phyloP scores from a whole-genome alignment of 2,329 filamentous ascomycete genomes.

The Gaeumannomyces tritici region DNA sequence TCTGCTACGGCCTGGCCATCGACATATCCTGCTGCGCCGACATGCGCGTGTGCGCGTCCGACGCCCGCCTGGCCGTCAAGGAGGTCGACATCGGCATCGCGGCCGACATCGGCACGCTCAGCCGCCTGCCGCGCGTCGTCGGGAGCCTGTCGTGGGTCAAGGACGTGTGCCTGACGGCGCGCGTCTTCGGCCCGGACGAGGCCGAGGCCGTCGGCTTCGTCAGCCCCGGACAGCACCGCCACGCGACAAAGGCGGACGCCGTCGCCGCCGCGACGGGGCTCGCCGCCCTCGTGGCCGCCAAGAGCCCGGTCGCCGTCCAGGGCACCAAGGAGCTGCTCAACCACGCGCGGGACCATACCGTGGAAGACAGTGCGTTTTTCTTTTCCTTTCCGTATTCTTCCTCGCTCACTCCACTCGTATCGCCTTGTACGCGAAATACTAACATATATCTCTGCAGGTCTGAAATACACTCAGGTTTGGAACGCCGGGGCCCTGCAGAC shows the following conservation, averaged over 20 bases:
- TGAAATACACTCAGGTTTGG: slow-evolving; percentile 82
- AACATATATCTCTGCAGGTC: slow-evolving; percentile 30
- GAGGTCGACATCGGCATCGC: slow-evolving; percentile 77
- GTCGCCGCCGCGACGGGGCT: slow-evolving; percentile 53
- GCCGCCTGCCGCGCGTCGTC: slow-evolving; percentile 63
- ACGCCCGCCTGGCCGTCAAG: slow-evolving; percentile 60
- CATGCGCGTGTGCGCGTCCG: slow-evolving; percentile 53
- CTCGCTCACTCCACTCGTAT: too few relatives aligned
- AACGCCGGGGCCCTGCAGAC: slow-evolving; percentile 79
- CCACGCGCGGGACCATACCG: slow-evolving; percentile 66
- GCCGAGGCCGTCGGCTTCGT: slow-evolving; percentile 63
- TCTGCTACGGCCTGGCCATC: slow-evolving; percentile 68
- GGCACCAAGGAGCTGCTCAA: slow-evolving; percentile 83
- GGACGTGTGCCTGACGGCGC: slow-evolving; percentile 63
- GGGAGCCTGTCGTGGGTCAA: slow-evolving; percentile 68
- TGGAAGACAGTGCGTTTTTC: slow-evolving; percentile 59
- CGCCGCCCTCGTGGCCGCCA: slow-evolving; percentile 58
- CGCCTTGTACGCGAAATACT: background rate
- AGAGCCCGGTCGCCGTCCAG: slow-evolving; percentile 82
- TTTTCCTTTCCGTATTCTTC: background rate
- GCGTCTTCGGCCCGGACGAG: slow-evolving; percentile 60
- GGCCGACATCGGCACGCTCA: slow-evolving; percentile 68
- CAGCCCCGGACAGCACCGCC: slow-evolving; percentile 35
- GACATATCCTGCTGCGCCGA: slow-evolving; percentile 64
- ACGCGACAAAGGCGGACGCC: slow-evolving; percentile 51